Conservation (phyloP, 108 stramenopile species). For the Cyclotella baltica region DNA sequence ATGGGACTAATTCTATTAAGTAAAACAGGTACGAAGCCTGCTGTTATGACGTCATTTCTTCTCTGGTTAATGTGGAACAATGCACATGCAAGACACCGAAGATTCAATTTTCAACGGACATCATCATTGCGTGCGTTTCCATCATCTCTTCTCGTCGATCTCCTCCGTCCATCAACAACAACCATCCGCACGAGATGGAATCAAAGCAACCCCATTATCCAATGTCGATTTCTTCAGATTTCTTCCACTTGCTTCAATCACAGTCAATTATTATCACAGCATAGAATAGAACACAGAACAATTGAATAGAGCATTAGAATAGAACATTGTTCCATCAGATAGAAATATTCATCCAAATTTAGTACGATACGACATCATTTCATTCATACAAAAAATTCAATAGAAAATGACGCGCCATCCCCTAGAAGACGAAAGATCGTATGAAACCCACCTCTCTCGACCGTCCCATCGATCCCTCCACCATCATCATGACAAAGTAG, state of each 20-base stretch:
- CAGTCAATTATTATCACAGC: too few relatives aligned
- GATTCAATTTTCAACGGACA: constrained; percentile 1
- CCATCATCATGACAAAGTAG: constrained; percentile 31
- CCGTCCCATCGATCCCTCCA: constrained; percentile 4
- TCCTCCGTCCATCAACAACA: neutral
- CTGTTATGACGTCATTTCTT: neutral
- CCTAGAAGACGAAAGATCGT: constrained; percentile 30
- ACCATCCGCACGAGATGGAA: too few relatives aligned
- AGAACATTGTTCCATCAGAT: too few relatives aligned
- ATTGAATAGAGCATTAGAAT: too few relatives aligned
- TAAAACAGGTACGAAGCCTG: neutral
- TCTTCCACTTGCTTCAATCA: too few relatives aligned
- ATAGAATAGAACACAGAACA: too few relatives aligned
- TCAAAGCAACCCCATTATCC: too few relatives aligned
- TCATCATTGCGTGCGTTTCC: too few relatives aligned
- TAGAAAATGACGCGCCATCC: constrained; percentile 12
- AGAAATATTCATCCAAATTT: too few relatives aligned
- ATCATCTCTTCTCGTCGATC: neutral
- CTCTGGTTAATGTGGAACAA: neutral
- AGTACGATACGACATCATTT: too few relatives aligned
- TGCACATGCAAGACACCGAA: neutral
- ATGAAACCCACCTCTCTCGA: constrained; percentile 20
- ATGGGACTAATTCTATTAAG: neutral
- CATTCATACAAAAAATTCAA: neutral
- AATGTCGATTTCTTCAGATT: too few relatives aligned